Conservation (phyloP, 2,329 filamentous ascomycete species). For the Paradendryphiella salina region DNA sequence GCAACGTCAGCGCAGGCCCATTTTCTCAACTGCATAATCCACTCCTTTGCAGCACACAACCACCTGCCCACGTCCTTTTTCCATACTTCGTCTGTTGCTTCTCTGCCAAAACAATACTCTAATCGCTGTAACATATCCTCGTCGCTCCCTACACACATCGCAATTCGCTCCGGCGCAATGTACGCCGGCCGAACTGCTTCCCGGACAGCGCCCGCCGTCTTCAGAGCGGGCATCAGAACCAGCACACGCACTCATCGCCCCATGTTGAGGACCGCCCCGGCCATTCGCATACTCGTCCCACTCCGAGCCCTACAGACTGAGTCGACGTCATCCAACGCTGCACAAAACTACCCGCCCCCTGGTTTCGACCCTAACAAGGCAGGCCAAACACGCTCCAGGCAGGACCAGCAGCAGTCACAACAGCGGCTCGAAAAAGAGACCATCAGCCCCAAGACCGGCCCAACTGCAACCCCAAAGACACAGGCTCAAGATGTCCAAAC, state of each 20-base stretch:
- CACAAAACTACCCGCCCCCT: slow-evolving; percentile 71
- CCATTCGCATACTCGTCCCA: slow-evolving; percentile 62
- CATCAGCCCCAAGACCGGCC: slow-evolving; percentile 43
- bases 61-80: slow-evolving; percentile 11
- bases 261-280: slow-evolving; percentile 57
- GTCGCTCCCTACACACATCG: slow-evolving; percentile 22
- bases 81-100: slow-evolving; percentile 10
- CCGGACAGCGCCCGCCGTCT: slow-evolving; percentile 53
- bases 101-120: slow-evolving; percentile 5
- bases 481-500: slow-evolving; percentile 53
- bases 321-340: slow-evolving; percentile 53
- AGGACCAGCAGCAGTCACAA: slow-evolving; percentile 47
- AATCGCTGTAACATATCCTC: slow-evolving; percentile 10
- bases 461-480: slow-evolving; percentile 54
- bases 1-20: slow-evolving; percentile 14
- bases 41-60: slow-evolving; percentile 16
- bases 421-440: slow-evolving; percentile 36
- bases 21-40: slow-evolving; percentile 22
- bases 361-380: slow-evolving; percentile 90
- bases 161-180: slow-evolving; percentile 46
- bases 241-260: slow-evolving; percentile 47
- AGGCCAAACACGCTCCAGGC: slow-evolving; percentile 76
- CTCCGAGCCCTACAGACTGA: slow-evolving; percentile 61
- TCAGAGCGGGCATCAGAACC: slow-evolving; percentile 50
- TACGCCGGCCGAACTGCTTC: slow-evolving; percentile 51